Evolutionary conservation across 2,329 filamentous ascomycete species (phyloP).

Genomic region (Aphanoascus verrucosus): DNA sequence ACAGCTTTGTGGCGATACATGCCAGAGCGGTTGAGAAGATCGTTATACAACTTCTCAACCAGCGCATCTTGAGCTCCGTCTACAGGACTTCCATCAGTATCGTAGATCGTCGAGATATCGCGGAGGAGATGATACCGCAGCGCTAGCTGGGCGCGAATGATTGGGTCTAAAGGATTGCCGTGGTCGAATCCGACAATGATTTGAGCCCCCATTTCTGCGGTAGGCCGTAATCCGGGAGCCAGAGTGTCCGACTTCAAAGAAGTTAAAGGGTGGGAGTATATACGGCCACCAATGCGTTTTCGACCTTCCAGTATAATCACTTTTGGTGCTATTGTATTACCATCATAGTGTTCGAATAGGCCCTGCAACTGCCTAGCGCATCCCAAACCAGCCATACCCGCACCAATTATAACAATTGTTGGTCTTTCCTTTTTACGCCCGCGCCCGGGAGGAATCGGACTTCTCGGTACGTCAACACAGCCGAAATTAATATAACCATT

Average conservation of each 20-base stretch:
- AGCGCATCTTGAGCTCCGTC: slow-evolving; percentile 67
- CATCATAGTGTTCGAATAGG: slow-evolving; percentile 70
- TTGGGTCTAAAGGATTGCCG: slow-evolving; percentile 84
- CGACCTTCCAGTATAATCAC: slow-evolving; percentile 80
- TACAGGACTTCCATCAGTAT: slow-evolving; percentile 53
- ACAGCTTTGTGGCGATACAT: slow-evolving; percentile 73
- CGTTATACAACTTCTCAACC: slow-evolving; percentile 88
- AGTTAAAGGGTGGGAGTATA: slow-evolving; percentile 70
- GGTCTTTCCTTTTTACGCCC: slow-evolving; percentile 45
- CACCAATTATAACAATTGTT: slow-evolving; percentile 77
- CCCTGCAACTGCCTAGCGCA: slow-evolving; percentile 84
- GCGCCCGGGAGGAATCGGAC: slow-evolving; percentile 30
- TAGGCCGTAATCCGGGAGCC: slow-evolving; percentile 52
- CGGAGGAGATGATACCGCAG: slow-evolving; percentile 75
- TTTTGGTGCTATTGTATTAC: slow-evolving; percentile 55
- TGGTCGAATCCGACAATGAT: slow-evolving; percentile 95
- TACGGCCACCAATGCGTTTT: slow-evolving; percentile 75
- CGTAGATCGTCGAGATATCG: slow-evolving; percentile 77
- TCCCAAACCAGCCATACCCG: slow-evolving; percentile 85
- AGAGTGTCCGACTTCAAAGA: slow-evolving; percentile 47
- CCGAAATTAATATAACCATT: slow-evolving; percentile 96
- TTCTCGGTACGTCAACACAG: slow-evolving; percentile 61
- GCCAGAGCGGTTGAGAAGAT: slow-evolving; percentile 83
- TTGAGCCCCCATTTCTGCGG: slow-evolving; percentile 94
- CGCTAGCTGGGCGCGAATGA: slow-evolving; percentile 81